A percentile compares a stretch with the other conserved stretches of the same genome.
phyloP scores from a whole-genome alignment of 2,329 filamentous ascomycete genomes.

The Stagonosporopsis chrysanthemi region DNA sequence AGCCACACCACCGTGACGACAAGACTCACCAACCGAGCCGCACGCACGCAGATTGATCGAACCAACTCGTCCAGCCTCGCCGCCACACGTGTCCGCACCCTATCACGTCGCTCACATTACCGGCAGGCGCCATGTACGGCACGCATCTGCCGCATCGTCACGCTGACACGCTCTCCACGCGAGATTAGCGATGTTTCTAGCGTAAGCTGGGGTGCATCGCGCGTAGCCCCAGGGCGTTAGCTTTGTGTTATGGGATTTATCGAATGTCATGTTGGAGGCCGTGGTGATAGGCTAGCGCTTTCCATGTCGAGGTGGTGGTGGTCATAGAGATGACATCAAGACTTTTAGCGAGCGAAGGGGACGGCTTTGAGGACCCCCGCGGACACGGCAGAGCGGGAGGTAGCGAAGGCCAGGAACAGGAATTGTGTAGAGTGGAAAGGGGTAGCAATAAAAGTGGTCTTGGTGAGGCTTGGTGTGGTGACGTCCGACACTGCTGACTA shows the following conservation, averaged over 20 bases:
- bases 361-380: not conserved
- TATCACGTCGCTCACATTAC: not conserved
- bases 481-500: constrained; percentile 1
- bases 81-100: not conserved
- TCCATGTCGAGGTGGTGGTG: not conserved
- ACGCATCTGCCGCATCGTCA: constrained; percentile 1
- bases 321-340: constrained; percentile 11
- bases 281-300: not conserved
- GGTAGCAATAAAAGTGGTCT: too few species aligned
- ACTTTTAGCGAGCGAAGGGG: constrained; percentile 8
- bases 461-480: not conserved
- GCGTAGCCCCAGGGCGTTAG: too few species aligned
- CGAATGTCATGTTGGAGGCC: not conserved
- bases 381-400: constrained; percentile 1
- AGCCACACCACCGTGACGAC: constrained; percentile 4
- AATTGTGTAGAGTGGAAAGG: not conserved
- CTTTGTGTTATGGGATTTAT: not conserved
- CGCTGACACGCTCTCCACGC: constrained; percentile 2
- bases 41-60: not conserved
- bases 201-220: not conserved
- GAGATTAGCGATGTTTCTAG: constrained; percentile 9
- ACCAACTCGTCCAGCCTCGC: not conserved
- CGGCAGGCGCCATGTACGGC: not conserved
- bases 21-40: constrained; percentile 8
- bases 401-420: not conserved